Evolutionary conservation across 306 rosid genomes (phyloP).

Genomic region (Betula pendula): DNA sequence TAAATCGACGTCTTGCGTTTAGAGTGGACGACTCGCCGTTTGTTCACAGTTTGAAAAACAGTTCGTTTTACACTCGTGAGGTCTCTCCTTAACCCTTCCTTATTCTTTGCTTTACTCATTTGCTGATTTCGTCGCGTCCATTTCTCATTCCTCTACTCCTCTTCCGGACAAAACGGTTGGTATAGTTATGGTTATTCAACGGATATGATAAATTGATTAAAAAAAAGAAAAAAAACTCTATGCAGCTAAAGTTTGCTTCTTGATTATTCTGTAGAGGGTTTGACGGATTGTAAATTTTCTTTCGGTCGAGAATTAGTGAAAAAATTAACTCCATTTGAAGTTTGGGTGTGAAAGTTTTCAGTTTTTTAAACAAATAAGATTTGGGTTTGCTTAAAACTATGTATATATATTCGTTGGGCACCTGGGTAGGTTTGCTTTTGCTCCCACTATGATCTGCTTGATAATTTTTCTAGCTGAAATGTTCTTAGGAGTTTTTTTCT

Average conservation of each 20-base stretch:
- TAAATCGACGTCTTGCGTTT: neutral
- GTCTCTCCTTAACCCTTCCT: neutral
- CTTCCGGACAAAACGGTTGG: neutral
- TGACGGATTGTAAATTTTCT: neutral
- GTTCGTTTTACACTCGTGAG: neutral
- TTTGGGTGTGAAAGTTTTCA: neutral
- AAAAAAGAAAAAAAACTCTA: no score
- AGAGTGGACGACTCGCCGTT: neutral
- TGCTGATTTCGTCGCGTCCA: neutral
- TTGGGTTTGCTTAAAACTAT: neutral
- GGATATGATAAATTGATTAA: no score
- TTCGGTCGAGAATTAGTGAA: neutral
- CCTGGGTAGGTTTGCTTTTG: neutral
- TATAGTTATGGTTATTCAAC: neutral
- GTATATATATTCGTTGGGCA: neutral
- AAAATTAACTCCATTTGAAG: neutral
- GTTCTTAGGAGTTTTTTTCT: neutral
- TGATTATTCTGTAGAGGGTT: neutral
- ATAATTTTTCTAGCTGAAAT: neutral
- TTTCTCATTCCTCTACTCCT: neutral
- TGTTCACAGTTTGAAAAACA: neutral
- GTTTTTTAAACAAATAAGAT: neutral
- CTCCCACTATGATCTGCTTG: neutral
- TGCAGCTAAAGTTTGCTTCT: neutral
- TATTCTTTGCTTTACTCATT: neutral